Conservation (phyloP, 176 grass and related monocot genomes). For the Aegilops speltoides region DNA sequence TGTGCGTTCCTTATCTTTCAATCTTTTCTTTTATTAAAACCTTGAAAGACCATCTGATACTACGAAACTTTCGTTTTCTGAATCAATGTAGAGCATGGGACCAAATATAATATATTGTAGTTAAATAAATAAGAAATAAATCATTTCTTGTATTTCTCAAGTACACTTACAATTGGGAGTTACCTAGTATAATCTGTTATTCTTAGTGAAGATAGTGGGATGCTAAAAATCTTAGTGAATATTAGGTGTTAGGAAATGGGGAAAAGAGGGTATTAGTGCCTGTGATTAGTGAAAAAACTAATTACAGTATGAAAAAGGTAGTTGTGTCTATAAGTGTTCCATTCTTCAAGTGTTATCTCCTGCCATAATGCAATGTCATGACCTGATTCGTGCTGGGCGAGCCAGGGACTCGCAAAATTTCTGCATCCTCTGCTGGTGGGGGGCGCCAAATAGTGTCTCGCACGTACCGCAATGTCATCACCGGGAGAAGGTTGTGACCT, state of each 20-base stretch:
- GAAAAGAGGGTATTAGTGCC: slow-evolving; percentile 44
- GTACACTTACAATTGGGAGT: slow-evolving; percentile 57
- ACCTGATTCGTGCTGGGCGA: slow-evolving; percentile 41
- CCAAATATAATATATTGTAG: slow-evolving; percentile 29
- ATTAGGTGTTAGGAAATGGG: slow-evolving; percentile 49
- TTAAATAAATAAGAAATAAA: slow-evolving; percentile 56
- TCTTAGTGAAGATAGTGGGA: slow-evolving; percentile 2
- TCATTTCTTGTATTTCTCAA: slow-evolving; percentile 42
- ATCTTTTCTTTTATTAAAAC: not conserved
- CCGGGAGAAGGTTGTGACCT: slow-evolving; percentile 51
- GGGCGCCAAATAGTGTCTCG: slow-evolving; percentile 51
- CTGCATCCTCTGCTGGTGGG: slow-evolving; percentile 19
- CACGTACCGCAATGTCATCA: slow-evolving; percentile 54
- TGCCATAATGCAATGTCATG: slow-evolving; percentile 55
- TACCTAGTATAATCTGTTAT: slow-evolving; percentile 43
- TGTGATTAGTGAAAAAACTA: slow-evolving; percentile 31
- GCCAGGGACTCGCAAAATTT: slow-evolving; percentile 40
- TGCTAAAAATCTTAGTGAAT: slow-evolving; percentile 48
- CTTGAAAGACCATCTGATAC: not conserved
- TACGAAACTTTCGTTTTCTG: not conserved
- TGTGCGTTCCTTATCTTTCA: not conserved
- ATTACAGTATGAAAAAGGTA: slow-evolving; percentile 47
- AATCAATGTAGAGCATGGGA: not conserved
- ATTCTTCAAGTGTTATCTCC: slow-evolving; percentile 41
- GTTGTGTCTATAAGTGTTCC: slow-evolving; percentile 12